phyloP scores from a whole-genome alignment of 2,329 filamentous ascomycete genomes.

The Xylaria sp. region DNA sequence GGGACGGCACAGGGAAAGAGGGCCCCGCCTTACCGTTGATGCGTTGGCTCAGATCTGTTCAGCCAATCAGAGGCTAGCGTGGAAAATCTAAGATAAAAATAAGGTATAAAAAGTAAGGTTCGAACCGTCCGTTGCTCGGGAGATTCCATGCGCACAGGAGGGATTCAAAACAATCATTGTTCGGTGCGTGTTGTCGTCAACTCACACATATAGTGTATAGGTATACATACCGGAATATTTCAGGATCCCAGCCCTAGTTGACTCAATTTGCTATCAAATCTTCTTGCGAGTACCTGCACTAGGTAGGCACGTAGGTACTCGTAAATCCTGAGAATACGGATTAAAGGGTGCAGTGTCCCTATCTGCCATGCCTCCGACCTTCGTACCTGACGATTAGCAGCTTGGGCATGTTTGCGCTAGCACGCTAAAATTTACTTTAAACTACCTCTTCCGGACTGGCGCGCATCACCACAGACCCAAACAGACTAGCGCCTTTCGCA shows the following conservation, averaged over 20 bases:
- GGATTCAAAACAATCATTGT: not conserved
- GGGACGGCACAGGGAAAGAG: constrained; percentile 8
- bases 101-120: not conserved
- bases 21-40: constrained; percentile 22
- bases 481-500: not conserved
- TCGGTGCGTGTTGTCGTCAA: not conserved
- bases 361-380: too few species aligned
- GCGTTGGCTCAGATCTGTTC: constrained; percentile 25
- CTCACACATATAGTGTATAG: not conserved
- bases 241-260: not conserved
- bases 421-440: not conserved
- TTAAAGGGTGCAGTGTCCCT: too few species aligned
- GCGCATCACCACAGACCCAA: not conserved
- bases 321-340: too few species aligned
- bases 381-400: too few species aligned
- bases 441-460: not conserved
- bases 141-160: not conserved
- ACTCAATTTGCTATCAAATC: not conserved
- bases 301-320: too few species aligned
- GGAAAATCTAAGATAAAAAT: not conserved
- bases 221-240: not conserved
- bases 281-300: not conserved
- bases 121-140: not conserved
- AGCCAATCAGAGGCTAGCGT: constrained; percentile 22
- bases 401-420: not conserved